These are phyloP conservation scores for Tylopilus cervinicoccineus DNA, from an alignment of 768 basidiomycete species.

Conservation along the genomic window DNA sequence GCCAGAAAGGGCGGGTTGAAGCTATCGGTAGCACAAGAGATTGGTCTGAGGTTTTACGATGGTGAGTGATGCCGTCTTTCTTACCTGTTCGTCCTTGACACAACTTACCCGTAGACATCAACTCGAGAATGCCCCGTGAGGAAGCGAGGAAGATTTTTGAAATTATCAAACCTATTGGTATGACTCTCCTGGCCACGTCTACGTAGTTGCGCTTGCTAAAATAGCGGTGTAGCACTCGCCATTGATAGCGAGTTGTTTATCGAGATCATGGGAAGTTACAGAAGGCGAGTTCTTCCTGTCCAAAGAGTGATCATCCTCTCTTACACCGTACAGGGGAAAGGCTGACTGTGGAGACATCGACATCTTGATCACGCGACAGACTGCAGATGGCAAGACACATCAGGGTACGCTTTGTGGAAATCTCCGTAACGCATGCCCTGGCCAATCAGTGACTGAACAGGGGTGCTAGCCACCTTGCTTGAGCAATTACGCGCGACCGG, in stretches of 20 bases:
- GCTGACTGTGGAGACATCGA: slow-evolving; percentile 88
- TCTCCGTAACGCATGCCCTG: not conserved
- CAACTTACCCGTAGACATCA: slow-evolving; percentile 57
- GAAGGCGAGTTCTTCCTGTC: slow-evolving; percentile 45
- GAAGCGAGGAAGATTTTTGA: slow-evolving; percentile 77
- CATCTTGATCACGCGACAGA: slow-evolving; percentile 75
- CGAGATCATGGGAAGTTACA: slow-evolving; percentile 90
- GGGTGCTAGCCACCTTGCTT: slow-evolving; percentile 59
- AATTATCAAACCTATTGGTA: slow-evolving; percentile 68
- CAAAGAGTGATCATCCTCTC: not conserved
- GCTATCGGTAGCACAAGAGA: slow-evolving; percentile 55
- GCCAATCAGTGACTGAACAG: slow-evolving; percentile 31
- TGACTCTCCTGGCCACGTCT: slow-evolving; percentile 2
- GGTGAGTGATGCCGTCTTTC: slow-evolving; percentile 36
- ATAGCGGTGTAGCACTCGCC: slow-evolving; percentile 47
- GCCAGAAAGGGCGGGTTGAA: slow-evolving; percentile 57
- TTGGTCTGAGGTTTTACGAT: slow-evolving; percentile 67
- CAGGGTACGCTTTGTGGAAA: slow-evolving; percentile 40
- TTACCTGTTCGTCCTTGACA: not conserved
- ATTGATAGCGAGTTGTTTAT: slow-evolving; percentile 71
- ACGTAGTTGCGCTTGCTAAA: not conserved
- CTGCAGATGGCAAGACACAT: slow-evolving; percentile 72
- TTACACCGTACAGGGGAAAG: slow-evolving; percentile 63
- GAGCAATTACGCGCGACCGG: slow-evolving; percentile 48
- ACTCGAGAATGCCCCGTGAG: slow-evolving; percentile 75